Conservation (phyloP, 805 yeast species). For the Ogataea naganishii region DNA sequence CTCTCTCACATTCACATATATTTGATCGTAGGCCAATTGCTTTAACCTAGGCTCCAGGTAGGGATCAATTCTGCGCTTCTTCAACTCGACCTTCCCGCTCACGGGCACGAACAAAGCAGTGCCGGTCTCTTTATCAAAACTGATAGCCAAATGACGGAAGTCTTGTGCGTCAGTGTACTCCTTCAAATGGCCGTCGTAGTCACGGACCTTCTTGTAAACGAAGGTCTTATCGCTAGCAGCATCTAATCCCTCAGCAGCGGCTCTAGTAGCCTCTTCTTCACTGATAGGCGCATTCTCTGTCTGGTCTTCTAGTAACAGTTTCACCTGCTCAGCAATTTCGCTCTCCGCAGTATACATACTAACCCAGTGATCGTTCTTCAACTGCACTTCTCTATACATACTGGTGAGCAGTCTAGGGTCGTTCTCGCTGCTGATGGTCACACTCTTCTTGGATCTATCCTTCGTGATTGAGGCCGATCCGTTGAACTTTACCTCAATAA, state of each 20-base stretch:
- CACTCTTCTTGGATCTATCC: slow-evolving; percentile 25
- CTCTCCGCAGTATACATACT: slow-evolving; percentile 50
- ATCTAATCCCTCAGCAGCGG: slow-evolving; percentile 18
- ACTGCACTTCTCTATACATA: slow-evolving; percentile 65
- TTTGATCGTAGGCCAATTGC: slow-evolving; percentile 49
- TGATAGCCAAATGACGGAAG: slow-evolving; percentile 59
- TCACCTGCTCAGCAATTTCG: slow-evolving; percentile 31
- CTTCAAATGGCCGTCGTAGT: slow-evolving; percentile 64
- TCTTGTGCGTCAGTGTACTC: slow-evolving; percentile 31
- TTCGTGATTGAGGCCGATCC: slow-evolving; percentile 43
- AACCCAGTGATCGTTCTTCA: slow-evolving; percentile 68
- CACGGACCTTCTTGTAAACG: slow-evolving; percentile 59
- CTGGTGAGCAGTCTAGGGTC: slow-evolving; percentile 42
- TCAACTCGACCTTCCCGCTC: slow-evolving; percentile 67
- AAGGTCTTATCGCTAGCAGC: slow-evolving; percentile 30
- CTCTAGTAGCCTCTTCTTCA: slow-evolving; percentile 35
- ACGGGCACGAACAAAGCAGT: slow-evolving; percentile 74
- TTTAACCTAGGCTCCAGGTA: slow-evolving; percentile 46
- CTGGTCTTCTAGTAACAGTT: slow-evolving; percentile 35
- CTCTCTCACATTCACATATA: slow-evolving; percentile 59
- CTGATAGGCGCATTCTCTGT: slow-evolving; percentile 37
- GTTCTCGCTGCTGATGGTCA: slow-evolving; percentile 20
- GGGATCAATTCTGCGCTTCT: slow-evolving; percentile 71
- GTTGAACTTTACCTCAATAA: slow-evolving; percentile 51
- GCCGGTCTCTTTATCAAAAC: slow-evolving; percentile 44